Evolutionary conservation across 2,329 filamentous ascomycete genomes (phyloP).

Genomic region (Lachnellula occidentalis): DNA sequence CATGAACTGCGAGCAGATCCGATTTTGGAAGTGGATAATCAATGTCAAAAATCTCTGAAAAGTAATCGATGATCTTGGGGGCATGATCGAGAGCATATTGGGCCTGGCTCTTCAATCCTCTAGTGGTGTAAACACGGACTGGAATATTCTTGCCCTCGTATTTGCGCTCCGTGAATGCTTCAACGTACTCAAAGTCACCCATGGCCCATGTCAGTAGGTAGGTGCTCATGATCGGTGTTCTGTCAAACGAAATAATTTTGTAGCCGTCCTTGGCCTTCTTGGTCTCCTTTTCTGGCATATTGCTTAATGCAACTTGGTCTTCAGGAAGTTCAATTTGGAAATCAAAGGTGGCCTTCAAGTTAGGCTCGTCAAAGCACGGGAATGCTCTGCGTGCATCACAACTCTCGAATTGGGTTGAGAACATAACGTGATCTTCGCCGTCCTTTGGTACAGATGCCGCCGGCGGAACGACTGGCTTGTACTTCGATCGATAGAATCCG

Average conservation of each 20-base stretch:
- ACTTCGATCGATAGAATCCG: constrained; percentile 90
- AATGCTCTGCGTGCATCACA: constrained; percentile 93
- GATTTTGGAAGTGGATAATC: constrained; percentile 92
- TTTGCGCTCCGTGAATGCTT: constrained; percentile 80
- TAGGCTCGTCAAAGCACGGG: constrained; percentile 97
- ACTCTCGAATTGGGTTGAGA: constrained; percentile 96
- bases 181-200: constrained; percentile 95
- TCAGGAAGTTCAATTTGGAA: constrained; percentile 87
- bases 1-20: constrained; percentile 84
- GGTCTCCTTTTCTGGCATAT: constrained; percentile 83
- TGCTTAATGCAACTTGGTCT: constrained; percentile 83
- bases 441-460: constrained; percentile 73
- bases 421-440: constrained; percentile 63
- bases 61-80: constrained; percentile 91
- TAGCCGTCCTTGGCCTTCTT: constrained; percentile 56
- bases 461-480: constrained; percentile 71
- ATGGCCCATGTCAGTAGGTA: constrained; percentile 90
- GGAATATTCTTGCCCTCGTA: constrained; percentile 90
- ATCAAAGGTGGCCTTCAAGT: constrained; percentile 93
- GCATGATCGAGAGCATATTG: constrained; percentile 86
- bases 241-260: constrained; percentile 73
- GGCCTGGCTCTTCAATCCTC: constrained; percentile 89
- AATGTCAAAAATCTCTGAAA: constrained; percentile 89
- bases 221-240: constrained; percentile 85
- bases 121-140: constrained; percentile 92